Percentiles rank a stretch among this genome's conserved stretches.
Conservation (phyloP, 106 monocot genomes). For the Cymbidium sinense region DNA sequence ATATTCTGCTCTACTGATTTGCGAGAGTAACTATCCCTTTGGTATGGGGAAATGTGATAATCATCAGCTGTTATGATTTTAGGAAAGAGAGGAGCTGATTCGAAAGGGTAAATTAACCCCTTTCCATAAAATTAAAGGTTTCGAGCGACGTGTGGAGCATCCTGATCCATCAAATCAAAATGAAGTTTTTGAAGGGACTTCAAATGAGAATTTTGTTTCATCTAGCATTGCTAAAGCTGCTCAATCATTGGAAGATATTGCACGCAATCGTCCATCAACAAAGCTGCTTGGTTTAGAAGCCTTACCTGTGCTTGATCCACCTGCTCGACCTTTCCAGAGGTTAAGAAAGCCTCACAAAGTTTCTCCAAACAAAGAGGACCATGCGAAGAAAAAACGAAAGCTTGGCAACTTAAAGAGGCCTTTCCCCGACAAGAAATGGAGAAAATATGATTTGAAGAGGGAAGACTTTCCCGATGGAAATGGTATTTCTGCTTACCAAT, state of each 20-base stretch:
- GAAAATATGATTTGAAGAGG: conserved; percentile 17
- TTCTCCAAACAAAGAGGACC: conserved; percentile 27
- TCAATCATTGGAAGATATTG: conserved; percentile 62
- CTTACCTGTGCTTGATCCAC: conserved; percentile 68
- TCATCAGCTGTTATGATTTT: conserved; percentile 10
- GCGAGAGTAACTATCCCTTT: not conserved
- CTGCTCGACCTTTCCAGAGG: conserved; percentile 71
- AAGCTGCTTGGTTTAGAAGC: conserved; percentile 66
- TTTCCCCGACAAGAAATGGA: conserved; percentile 81
- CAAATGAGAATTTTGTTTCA: conserved; percentile 41
- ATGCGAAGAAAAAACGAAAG: conserved; percentile 39
- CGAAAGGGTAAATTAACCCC: conserved; percentile 89
- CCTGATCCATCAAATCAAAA: conserved; percentile 37
- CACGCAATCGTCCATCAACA: conserved; percentile 59
- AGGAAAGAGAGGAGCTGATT: conserved; percentile 85
- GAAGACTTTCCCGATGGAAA: conserved; percentile 16
- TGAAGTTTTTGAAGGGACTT: conserved; percentile 16
- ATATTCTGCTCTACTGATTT: no score
- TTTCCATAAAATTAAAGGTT: conserved; percentile 91
- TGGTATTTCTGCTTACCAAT: conserved; percentile 23
- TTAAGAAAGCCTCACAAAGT: conserved; percentile 48
- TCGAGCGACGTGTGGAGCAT: conserved; percentile 77
- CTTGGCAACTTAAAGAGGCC: conserved; percentile 50
- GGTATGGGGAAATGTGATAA: not conserved
- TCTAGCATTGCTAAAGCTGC: conserved; percentile 70